These are phyloP conservation scores for Monosporascus cannonballus DNA, from an alignment of 2,329 filamentous ascomycete species.

Conservation along the genomic window DNA sequence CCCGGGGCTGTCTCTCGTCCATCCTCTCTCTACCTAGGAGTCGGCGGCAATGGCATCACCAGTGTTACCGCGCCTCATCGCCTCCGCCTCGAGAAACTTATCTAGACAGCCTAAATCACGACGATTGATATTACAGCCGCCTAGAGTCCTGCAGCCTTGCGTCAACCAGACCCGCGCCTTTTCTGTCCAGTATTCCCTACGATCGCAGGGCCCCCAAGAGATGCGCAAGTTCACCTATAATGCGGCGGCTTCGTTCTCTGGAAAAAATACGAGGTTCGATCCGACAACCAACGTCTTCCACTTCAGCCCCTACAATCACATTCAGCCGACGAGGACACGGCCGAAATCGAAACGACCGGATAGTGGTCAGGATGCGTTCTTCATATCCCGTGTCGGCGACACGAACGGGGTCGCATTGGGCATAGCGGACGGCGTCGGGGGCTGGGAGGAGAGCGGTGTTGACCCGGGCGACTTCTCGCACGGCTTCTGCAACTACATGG, in stretches of 20 bases:
- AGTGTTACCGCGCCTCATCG: neutral
- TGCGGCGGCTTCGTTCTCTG: slow-evolving; percentile 68
- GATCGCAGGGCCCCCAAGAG: slow-evolving; percentile 15
- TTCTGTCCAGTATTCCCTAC: slow-evolving; percentile 16
- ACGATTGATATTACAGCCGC: slow-evolving; percentile 9
- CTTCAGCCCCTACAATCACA: slow-evolving; percentile 61
- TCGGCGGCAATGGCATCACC: neutral
- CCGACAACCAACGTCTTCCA: slow-evolving; percentile 64
- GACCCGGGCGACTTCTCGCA: slow-evolving; percentile 96
- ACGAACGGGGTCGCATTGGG: slow-evolving; percentile 72
- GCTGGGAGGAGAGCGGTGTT: slow-evolving; percentile 87
- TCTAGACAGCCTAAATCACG: neutral
- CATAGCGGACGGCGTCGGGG: slow-evolving; percentile 90
- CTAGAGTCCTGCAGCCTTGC: slow-evolving; percentile 1
- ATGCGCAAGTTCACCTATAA: slow-evolving; percentile 54
- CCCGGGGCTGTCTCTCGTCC: neutral
- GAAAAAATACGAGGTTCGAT: slow-evolving; percentile 63
- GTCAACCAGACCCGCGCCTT: slow-evolving; percentile 13
- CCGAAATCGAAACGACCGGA: slow-evolving; percentile 60
- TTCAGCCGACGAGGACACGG: slow-evolving; percentile 43
- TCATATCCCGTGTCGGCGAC: slow-evolving; percentile 74
- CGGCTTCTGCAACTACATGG: slow-evolving; percentile 90
- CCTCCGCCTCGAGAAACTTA: neutral
- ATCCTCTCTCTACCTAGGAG: neutral
- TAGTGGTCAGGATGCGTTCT: slow-evolving; percentile 95